phyloP scores from a whole-genome alignment of 352 stramenopile genomes.

The Globisporangium sylvaticum region DNA sequence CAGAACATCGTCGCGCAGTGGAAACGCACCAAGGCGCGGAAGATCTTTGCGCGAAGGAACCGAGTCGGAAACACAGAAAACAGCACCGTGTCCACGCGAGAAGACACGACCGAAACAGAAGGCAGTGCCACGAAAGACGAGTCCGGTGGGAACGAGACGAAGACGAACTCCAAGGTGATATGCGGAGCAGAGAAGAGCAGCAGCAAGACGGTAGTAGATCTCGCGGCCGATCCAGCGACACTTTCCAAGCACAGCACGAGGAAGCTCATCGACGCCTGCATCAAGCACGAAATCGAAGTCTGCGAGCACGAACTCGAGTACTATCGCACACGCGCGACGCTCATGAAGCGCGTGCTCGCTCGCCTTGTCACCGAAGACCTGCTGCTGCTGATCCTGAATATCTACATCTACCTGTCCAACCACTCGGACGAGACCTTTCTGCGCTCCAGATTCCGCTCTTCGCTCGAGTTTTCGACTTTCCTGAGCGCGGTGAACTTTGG shows the following conservation, averaged over 20 bases:
- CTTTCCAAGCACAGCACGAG: not conserved
- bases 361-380: conserved; percentile 19
- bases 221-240: not conserved
- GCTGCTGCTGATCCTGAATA: conserved; percentile 18
- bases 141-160: not conserved
- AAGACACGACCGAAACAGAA: not conserved
- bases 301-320: conserved; percentile 18
- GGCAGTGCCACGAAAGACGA: not conserved
- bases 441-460: conserved; percentile 16
- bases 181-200: not conserved
- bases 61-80: not conserved
- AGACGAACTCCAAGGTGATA: not conserved
- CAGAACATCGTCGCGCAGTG: conserved; percentile 17
- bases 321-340: conserved; percentile 14
- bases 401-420: conserved; percentile 23
- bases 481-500: conserved; percentile 22
- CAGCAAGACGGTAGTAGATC: not conserved
- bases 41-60: not conserved
- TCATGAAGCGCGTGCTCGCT: conserved; percentile 22
- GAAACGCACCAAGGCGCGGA: conserved; percentile 10
- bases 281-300: conserved; percentile 9
- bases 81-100: not conserved
- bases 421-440: conserved; percentile 14
- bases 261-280: conserved; percentile 7
- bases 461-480: conserved; percentile 24